These are phyloP conservation scores for Endothia cerciana DNA, from an alignment of 2,329 filamentous ascomycete genomes.

Conservation along the genomic window DNA sequence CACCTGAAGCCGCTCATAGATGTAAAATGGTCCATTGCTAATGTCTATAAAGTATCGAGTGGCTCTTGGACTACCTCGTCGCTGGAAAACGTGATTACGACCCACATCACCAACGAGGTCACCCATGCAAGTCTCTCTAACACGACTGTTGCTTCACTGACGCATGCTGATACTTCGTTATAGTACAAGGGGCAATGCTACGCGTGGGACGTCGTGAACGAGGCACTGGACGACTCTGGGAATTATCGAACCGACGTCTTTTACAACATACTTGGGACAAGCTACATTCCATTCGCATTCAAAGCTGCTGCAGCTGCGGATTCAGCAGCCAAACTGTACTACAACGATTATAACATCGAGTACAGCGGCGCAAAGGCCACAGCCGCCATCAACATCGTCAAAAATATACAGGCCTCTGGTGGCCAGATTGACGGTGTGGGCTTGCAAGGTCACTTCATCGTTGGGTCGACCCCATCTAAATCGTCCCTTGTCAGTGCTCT, in stretches of 20 bases:
- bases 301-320: conserved; percentile 57
- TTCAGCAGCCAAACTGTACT: conserved; percentile 53
- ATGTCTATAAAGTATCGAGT: conserved; percentile 28
- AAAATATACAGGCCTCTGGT: conserved; percentile 49
- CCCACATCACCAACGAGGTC: conserved; percentile 63
- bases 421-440: conserved; percentile 65
- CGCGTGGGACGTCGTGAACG: conserved; percentile 69
- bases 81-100: conserved; percentile 56
- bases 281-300: conserved; percentile 63
- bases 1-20: background rate
- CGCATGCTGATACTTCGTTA: background rate
- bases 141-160: background rate
- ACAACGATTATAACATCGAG: conserved; percentile 60
- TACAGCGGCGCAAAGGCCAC: conserved; percentile 50
- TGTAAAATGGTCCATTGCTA: background rate
- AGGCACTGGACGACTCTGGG: conserved; percentile 63
- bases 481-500: conserved; percentile 50
- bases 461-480: conserved; percentile 52
- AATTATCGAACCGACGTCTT: conserved; percentile 57
- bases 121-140: conserved; percentile 44
- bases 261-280: conserved; percentile 57
- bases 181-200: conserved; percentile 59
- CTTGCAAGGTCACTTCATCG: conserved; percentile 63
- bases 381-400: conserved; percentile 48
- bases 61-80: conserved; percentile 61